phyloP scores from a whole-genome alignment of 768 basidiomycete genomes.

The Pisolithus tinctorius region DNA sequence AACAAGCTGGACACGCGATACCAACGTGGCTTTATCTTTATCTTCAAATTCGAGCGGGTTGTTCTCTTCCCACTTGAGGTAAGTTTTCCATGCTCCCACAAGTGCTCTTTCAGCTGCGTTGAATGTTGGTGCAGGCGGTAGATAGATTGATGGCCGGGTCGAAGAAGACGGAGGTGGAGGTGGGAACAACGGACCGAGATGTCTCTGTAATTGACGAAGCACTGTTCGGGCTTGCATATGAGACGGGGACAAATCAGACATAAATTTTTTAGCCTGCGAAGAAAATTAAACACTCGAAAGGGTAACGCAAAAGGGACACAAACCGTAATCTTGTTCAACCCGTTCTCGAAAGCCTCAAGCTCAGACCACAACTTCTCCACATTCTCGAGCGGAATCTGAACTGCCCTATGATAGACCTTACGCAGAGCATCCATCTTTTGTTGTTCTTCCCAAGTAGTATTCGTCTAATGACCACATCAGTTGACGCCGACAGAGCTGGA shows the following conservation, averaged over 20 bases:
- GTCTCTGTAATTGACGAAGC: conserved; percentile 73
- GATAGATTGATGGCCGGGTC: conserved; percentile 39
- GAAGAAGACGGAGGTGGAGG: conserved; percentile 38
- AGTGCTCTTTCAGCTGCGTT: conserved; percentile 63
- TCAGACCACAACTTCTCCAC: conserved; percentile 92
- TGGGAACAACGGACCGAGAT: conserved; percentile 56
- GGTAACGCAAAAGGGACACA: conserved; percentile 11
- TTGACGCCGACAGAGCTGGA: background rate
- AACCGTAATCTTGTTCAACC: conserved; percentile 81
- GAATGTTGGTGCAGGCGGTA: conserved; percentile 71
- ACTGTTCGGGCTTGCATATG: conserved; percentile 94
- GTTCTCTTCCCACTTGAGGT: conserved; percentile 91
- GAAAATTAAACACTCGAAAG: conserved; percentile 11
- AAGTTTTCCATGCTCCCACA: conserved; percentile 85
- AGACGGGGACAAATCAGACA: conserved; percentile 84
- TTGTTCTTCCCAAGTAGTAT: conserved; percentile 90
- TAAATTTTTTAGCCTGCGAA: conserved; percentile 84
- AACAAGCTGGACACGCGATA: conserved; percentile 69
- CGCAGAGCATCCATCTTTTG: conserved; percentile 92
- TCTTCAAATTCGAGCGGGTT: conserved; percentile 93
- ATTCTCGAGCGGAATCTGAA: conserved; percentile 91
- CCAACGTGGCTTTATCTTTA: conserved; percentile 60
- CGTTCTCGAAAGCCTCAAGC: conserved; percentile 86
- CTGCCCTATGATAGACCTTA: conserved; percentile 88
- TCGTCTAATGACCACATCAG: conserved; percentile 35